Base-by-base conservation (phyloP, 2,329 filamentous ascomycete species). In the Exophiala oligosperma region DNA sequence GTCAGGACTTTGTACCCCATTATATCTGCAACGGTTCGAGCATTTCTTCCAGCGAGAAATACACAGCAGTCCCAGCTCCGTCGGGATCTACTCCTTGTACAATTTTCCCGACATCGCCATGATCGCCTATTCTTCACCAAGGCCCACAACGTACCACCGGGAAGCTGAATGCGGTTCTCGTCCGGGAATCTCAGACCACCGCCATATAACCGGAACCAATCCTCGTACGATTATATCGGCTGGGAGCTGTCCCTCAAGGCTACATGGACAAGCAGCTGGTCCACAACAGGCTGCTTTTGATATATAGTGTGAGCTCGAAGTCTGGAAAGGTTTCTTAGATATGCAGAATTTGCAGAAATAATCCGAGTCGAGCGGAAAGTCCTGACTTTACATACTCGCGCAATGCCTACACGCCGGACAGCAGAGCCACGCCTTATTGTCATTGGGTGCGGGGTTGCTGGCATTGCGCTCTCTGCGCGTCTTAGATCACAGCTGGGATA, bases 361-460 rank as follows among this genome's bases (percentile, higher is more conserved):
- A 35, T 35, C 11, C 32, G 32, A 35, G 32, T 35, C 32, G 32
- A 35, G 9, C 32, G 48, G 17, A 26, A 38, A 7, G 37, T 43
- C 37, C 17, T 21, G 12, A 4, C 14, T 52, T 17, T 43, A 40
- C 37, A 52, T 24, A 35, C 35, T 35, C 24, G 14, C 29, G 35
- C 49, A 23, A 54, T 54, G 52, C 28, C 52, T 40, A 37, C 52
- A n/a, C 9, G 41, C 23, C 41, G 52, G 29, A 55, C 35, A 55
- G 29, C 32, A 35, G 57, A 60, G n/a, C 56, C 52, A 12, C 43
- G 56, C 8, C 14, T 51, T 21, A 56, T 56, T 28, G 48, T 56
- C 40, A 59, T 59, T n/a, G 54, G 57, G 6, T 51, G 53, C 38
- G 57, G 57, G 21, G 41, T 60, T 17, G 38, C 57, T 37, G 57